Evolutionary conservation across 257 asterid genomes (phyloP).

Genomic region (Penstemon eatonii): DNA sequence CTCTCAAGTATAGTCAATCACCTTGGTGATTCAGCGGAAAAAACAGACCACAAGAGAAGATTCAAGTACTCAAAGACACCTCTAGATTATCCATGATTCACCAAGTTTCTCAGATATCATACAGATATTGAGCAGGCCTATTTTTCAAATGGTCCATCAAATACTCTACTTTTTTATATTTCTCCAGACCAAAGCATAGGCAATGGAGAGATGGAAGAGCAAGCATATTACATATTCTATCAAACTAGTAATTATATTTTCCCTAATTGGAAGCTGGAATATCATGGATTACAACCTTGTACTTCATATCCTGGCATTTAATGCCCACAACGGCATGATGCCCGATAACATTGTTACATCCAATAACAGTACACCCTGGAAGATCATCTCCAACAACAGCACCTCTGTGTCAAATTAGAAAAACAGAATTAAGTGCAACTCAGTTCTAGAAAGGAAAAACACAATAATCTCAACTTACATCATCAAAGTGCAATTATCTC

Average conservation of each 20-base stretch:
- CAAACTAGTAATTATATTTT: slow-evolving; percentile 7
- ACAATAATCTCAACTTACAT: slow-evolving; percentile 46
- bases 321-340: slow-evolving; percentile 86
- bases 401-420: slow-evolving; percentile 52
- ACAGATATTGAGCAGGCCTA: neutral
- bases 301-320: slow-evolving; percentile 92
- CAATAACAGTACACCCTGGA: slow-evolving; percentile 81
- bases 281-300: slow-evolving; percentile 50
- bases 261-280: slow-evolving; percentile 1
- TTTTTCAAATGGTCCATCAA: slow-evolving; percentile 11
- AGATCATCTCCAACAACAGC: slow-evolving; percentile 91
- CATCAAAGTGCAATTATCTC: slow-evolving; percentile 80
- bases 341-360: slow-evolving; percentile 77
- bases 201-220: neutral
- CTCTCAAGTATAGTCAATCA: neutral
- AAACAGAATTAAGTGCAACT: slow-evolving; percentile 4
- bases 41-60: too few species aligned
- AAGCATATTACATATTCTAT: slow-evolving; percentile 18
- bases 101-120: neutral
- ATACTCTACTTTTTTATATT: neutral
- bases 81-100: neutral
- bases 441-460: neutral
- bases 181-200: slow-evolving; percentile 2
- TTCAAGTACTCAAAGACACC: neutral
- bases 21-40: neutral